Evolutionary conservation across 495 filamentous ascomycete genomes (phyloP).

Genomic region (Hypoxylon cercidicola): DNA sequence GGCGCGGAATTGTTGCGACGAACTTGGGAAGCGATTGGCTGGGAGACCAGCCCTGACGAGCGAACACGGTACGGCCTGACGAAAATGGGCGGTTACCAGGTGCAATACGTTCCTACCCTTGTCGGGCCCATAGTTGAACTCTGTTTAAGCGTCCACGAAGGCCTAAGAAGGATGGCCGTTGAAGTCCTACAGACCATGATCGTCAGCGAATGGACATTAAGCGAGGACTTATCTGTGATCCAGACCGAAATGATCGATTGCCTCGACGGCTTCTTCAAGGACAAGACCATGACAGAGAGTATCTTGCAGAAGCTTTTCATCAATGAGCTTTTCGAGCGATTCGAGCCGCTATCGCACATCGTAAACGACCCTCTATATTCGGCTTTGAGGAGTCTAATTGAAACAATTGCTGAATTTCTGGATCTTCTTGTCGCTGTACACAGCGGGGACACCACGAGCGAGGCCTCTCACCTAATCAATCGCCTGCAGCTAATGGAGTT

Average conservation of each 20-base stretch:
- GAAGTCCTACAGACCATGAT: conserved; percentile 98
- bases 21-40: conserved; percentile 96
- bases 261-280: conserved; percentile 90
- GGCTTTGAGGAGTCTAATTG: conserved; percentile 80
- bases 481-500: conserved; percentile 95
- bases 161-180: conserved; percentile 86
- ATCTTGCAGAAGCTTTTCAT: conserved; percentile 94
- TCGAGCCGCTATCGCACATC: conserved; percentile 72
- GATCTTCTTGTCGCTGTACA: conserved; percentile 95
- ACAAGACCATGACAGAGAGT: conserved; percentile 85
- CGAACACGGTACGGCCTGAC: conserved; percentile 75
- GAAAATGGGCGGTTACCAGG: conserved; percentile 94
- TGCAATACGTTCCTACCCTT: conserved; percentile 94
- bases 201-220: conserved; percentile 97
- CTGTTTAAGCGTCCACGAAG: conserved; percentile 94
- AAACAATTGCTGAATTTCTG: conserved; percentile 87
- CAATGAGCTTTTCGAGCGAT: conserved; percentile 81
- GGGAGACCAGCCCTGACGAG: conserved; percentile 88
- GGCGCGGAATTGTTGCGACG: conserved; percentile 84
- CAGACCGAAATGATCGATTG: conserved; percentile 98
- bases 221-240: conserved; percentile 88
- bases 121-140: conserved; percentile 93
- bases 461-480: conserved; percentile 83
- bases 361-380: conserved; percentile 78
- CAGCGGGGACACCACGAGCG: conserved; percentile 75